Conservation (phyloP, 139 green algal genomes). For the Trebouxia sp. region DNA sequence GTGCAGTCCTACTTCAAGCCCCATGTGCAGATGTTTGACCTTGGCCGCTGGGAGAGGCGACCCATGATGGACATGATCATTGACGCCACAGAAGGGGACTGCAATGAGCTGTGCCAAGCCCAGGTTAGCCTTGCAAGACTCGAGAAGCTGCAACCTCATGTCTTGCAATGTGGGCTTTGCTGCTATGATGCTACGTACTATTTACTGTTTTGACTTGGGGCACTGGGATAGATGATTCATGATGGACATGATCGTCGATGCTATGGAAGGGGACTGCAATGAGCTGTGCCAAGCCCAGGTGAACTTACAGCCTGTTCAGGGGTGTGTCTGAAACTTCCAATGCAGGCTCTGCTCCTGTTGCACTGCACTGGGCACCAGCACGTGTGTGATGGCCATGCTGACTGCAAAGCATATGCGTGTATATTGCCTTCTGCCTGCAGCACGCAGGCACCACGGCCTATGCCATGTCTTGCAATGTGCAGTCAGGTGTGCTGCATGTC, state of each 20-base stretch:
- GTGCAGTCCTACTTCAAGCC: constrained; percentile 20
- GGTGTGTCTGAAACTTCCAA: too few relatives aligned
- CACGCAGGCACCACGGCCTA: too few relatives aligned
- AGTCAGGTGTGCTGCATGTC: background rate
- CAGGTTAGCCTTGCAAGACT: background rate
- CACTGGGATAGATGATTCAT: constrained; percentile 25
- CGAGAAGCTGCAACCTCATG: too few relatives aligned
- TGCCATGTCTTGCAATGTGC: too few relatives aligned
- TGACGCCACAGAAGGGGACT: background rate
- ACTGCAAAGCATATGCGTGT: too few relatives aligned
- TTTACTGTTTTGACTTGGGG: constrained; percentile 39
- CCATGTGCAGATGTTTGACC: constrained; percentile 37
- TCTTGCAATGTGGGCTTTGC: too few relatives aligned
- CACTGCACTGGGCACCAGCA: too few relatives aligned
- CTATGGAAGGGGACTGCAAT: constrained; percentile 1
- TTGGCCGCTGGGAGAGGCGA: constrained; percentile 26
- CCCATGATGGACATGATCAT: constrained; percentile 16
- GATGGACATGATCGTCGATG: constrained; percentile 10
- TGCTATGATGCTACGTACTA: too few relatives aligned
- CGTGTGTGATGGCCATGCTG: too few relatives aligned
- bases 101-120: constrained; percentile 16
- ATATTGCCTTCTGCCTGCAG: too few relatives aligned
- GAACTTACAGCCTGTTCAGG: too few relatives aligned
- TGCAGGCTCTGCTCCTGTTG: too few relatives aligned
- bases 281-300: constrained; percentile 20